These are phyloP conservation scores for Tylopilus plumbeoviolaceoides DNA, from an alignment of 768 basidiomycete genomes.

Conservation along the genomic window DNA sequence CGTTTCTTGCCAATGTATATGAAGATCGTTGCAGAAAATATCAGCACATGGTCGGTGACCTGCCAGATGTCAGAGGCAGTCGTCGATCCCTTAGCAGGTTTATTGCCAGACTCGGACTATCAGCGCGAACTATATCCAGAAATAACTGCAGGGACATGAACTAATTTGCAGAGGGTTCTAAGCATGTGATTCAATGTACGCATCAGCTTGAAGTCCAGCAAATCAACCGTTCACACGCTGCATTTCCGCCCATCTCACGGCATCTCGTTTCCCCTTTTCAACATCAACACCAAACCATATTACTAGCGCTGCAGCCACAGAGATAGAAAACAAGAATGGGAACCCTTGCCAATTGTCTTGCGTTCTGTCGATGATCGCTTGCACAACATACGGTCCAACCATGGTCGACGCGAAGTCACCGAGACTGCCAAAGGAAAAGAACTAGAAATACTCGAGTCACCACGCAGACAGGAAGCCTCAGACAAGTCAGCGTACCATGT, in stretches of 20 bases:
- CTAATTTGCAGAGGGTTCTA: conserved; percentile 21
- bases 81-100: too few species aligned
- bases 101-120: too few species aligned
- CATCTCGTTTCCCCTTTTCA: conserved; percentile 57
- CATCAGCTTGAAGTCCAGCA: too few species aligned
- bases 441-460: conserved; percentile 37
- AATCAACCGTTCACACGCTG: conserved; percentile 10
- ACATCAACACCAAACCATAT: conserved; percentile 79
- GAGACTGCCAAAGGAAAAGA: conserved; percentile 83
- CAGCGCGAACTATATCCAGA: too few species aligned
- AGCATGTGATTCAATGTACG: too few species aligned
- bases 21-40: too few species aligned
- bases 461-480: neutral
- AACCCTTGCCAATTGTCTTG: conserved; percentile 82
- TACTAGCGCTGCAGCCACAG: conserved; percentile 56
- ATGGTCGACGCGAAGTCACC: conserved; percentile 82
- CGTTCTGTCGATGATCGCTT: conserved; percentile 70
- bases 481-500: conserved; percentile 44
- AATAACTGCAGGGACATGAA: too few species aligned
- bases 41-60: too few species aligned
- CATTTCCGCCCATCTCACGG: conserved; percentile 49
- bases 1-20: too few species aligned
- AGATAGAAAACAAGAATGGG: conserved; percentile 77
- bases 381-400: conserved; percentile 83
- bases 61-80: too few species aligned